Evolutionary conservation across 768 basidiomycete genomes (phyloP), one percentile per base, ranked within the genome.

Genomic region (Paxillus ammoniavirescens): DNA sequence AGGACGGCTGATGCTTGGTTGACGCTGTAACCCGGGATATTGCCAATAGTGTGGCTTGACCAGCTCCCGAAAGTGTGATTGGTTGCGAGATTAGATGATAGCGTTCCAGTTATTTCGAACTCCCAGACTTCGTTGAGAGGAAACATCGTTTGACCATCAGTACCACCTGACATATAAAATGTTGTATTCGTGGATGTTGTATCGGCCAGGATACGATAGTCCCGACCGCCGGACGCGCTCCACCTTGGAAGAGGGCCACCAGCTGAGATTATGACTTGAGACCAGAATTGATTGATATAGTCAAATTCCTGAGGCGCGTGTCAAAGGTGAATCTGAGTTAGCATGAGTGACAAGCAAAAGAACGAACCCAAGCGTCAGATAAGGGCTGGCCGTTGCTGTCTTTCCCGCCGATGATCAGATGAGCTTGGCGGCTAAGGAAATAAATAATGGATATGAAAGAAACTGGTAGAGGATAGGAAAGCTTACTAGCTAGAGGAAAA

Each of bases 401-500:
- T 68, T 78, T 81, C 26, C 91, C 91, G 18, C 90, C 91, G 46
- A 87, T 78, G 14, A 93, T 72, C 31, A 92, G 72, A 64, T 91
- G 87, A 23, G 83, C 87, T 51, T 80, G 79, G 38, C 91, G 89
- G 65, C 89, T 91, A 57, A 36, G 57, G 54, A 48, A 37, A 50
- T n/a, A 48, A 37, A 50, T n/a, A 38, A 43, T 68, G 52, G 55
- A 67, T 36, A 40, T 6, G 15, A 15, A 50, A 49, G 55, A 56
- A 48, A 63, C 46, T 53, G 59, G 54, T 35, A 42, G 41, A 53
- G 43, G 35, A 33, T 15, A 0, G 43, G 47, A 28, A 28, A 38
- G 79, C 88, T 60, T 53, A 89, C 89, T 91, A 88, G 86, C 86
- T 92, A 10, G 89, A 87, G 42, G 89, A 90, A 57, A 80, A 81